Percentiles rank a stretch among this genome's conserved stretches.
Evolutionary conservation across 768 basidiomycete genomes (phyloP).

Genomic region (Grammothele lineata): DNA sequence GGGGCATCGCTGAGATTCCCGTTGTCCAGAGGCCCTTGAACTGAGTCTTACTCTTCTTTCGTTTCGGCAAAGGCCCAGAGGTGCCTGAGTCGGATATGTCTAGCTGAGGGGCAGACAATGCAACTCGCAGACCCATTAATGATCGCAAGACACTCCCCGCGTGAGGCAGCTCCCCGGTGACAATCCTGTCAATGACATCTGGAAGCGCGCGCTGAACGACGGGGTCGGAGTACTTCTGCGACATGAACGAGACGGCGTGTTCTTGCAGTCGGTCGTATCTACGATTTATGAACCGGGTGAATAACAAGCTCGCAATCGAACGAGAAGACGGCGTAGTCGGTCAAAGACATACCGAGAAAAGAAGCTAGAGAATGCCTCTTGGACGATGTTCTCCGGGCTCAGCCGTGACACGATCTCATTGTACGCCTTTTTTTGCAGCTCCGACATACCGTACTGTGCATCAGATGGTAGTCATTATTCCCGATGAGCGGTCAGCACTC

Average conservation of each 20-base stretch:
- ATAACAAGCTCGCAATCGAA: not conserved
- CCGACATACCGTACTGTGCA: conserved; percentile 19
- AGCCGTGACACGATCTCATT: conserved; percentile 7
- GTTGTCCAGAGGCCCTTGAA: no score
- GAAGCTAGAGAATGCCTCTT: conserved; percentile 24
- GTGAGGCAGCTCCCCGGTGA: conserved; percentile 9
- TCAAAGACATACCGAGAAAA: conserved; percentile 18
- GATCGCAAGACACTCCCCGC: conserved; percentile 6
- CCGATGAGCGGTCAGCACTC: no score
- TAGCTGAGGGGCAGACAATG: no score
- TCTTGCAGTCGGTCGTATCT: conserved; percentile 15
- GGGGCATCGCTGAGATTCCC: no score
- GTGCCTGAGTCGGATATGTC: no score
- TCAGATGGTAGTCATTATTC: no score
- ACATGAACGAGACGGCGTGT: conserved; percentile 9
- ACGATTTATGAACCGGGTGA: no score
- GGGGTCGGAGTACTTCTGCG: conserved; percentile 1
- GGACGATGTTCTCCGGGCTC: conserved; percentile 15
- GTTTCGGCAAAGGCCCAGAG: no score
- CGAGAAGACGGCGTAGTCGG: no score
- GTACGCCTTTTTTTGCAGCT: conserved; percentile 16
- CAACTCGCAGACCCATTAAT: conserved; percentile 5
- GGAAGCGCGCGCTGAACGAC: conserved; percentile 1
- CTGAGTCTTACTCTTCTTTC: no score
- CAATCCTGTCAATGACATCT: conserved; percentile 1